These are phyloP conservation scores for Stagonosporopsis rhizophila DNA, from an alignment of 2,329 filamentous ascomycete species.

Conservation along the genomic window DNA sequence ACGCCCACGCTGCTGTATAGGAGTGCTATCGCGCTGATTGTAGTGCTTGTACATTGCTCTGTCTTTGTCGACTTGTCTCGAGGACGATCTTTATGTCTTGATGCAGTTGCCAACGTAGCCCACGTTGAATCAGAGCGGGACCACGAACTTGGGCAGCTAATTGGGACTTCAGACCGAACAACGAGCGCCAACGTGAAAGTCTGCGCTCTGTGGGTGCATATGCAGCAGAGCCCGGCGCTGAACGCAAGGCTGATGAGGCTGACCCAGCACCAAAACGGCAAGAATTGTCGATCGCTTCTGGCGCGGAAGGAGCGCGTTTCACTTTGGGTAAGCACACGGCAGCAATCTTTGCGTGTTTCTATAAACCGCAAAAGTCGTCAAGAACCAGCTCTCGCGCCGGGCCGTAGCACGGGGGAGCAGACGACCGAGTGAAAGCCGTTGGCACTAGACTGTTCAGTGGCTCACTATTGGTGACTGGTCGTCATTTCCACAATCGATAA, in stretches of 20 bases:
- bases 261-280: slow-evolving; percentile 3
- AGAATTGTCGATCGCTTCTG: slow-evolving; percentile 4
- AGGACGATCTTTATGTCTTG: neutral
- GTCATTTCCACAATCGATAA: slow-evolving; percentile 15
- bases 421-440: neutral
- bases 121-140: neutral
- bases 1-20: neutral
- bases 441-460: neutral
- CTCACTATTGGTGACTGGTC: neutral
- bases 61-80: neutral
- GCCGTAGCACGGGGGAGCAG: neutral
- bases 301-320: slow-evolving; percentile 3
- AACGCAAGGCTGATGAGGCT: slow-evolving; percentile 10
- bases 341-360: neutral
- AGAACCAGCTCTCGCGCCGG: neutral
- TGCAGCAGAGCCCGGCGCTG: neutral
- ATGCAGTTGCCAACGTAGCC: neutral
- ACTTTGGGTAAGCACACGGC: neutral
- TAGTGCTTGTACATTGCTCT: neutral
- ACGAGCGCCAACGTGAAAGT: neutral
- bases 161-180: neutral
- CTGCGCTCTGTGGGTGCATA: neutral
- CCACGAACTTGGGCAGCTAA: too few relatives aligned
- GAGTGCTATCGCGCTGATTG: neutral
- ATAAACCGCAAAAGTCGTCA: neutral